phyloP scores from a whole-genome alignment of 805 yeast genomes.

The Saccharomycopsis vini region DNA sequence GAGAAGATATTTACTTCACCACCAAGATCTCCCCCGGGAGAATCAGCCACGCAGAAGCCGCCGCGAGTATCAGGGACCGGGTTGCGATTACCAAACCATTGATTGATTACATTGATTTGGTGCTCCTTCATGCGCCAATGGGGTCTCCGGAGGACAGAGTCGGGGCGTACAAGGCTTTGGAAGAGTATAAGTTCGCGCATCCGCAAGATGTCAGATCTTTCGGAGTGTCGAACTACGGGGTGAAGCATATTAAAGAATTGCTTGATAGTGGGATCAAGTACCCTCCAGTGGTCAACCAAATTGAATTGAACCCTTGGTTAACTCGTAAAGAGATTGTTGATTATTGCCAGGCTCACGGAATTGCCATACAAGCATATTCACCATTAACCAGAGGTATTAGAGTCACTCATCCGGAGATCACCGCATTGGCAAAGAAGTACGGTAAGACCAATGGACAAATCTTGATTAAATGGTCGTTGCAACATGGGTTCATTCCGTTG shows the following conservation, averaged over 20 bases:
- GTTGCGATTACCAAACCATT: conserved; percentile 25
- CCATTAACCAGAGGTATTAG: conserved; percentile 52
- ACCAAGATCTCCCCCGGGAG: conserved; percentile 61
- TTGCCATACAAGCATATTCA: conserved; percentile 51
- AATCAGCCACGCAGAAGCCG: conserved; percentile 30
- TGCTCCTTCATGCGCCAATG: conserved; percentile 58
- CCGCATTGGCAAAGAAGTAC: conserved; percentile 93
- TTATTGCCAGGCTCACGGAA: conserved; percentile 37
- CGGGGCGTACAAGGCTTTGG: conserved; percentile 63
- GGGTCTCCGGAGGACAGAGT: conserved; percentile 37
- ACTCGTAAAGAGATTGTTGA: conserved; percentile 33
- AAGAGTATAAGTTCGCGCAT: conserved; percentile 54
- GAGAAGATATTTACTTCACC: conserved; percentile 47
- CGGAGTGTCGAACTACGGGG: conserved; percentile 73
- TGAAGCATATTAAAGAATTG: conserved; percentile 49
- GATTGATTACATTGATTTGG: conserved; percentile 59
- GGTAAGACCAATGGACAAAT: conserved; percentile 54
- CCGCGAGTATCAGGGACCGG: conserved; percentile 47
- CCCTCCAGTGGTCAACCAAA: conserved; percentile 48
- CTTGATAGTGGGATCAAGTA: conserved; percentile 40
- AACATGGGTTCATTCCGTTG: conserved; percentile 48
- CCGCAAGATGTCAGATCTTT: conserved; percentile 41
- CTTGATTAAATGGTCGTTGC: conserved; percentile 48
- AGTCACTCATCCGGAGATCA: conserved; percentile 51
- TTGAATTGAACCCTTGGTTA: conserved; percentile 46